A percentile compares a stretch with the other conserved stretches of the same genome.
phyloP scores from a whole-genome alignment of 495 filamentous ascomycete species.

The Neurospora hispaniola region DNA sequence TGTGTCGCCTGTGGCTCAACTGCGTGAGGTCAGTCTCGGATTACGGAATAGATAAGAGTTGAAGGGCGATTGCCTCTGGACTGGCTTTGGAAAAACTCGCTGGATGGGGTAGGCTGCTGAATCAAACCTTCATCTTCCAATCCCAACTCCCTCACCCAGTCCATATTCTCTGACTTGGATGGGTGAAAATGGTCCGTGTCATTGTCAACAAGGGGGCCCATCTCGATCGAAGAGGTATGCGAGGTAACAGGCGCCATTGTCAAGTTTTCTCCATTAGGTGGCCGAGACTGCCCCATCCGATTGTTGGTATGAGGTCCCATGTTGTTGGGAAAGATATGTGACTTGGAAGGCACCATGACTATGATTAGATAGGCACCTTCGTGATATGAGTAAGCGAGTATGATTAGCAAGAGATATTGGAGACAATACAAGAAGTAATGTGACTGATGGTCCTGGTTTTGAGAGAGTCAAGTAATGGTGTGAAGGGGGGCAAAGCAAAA shows the following conservation, averaged over 20 bases:
- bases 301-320: neutral
- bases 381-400: neutral
- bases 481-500: neutral
- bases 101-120: neutral
- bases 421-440: neutral
- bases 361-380: neutral
- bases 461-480: neutral
- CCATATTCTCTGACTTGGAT: neutral
- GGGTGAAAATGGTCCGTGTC: neutral
- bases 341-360: neutral
- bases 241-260: neutral
- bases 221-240: neutral
- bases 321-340: neutral
- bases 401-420: neutral
- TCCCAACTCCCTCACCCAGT: neutral
- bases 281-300: neutral
- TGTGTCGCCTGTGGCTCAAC: neutral
- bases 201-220: neutral
- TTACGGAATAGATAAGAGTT: neutral
- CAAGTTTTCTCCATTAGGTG: neutral
- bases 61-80: neutral
- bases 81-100: neutral
- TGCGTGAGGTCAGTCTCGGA: neutral
- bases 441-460: neutral
- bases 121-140: neutral